Base-by-base conservation (phyloP, 2,329 filamentous ascomycete genomes). In the Ophiobolus disseminans region DNA sequence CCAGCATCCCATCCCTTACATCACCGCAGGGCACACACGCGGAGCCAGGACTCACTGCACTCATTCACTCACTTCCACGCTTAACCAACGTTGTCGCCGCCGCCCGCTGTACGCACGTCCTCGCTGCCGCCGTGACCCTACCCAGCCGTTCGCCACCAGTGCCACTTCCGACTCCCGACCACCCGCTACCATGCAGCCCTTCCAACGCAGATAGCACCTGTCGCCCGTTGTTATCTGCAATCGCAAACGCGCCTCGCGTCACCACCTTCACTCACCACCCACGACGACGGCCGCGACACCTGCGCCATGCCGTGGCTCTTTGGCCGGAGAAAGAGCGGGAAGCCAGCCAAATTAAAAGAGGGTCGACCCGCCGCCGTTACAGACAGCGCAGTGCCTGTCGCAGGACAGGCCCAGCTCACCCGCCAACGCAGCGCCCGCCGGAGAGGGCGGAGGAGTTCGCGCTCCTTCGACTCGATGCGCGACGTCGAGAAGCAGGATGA, bases 291-390 rank as follows among this genome's bases (percentile, higher is more conserved):
- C 47, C 40, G 35, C 32, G 40, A 28, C 45, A 21, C 14, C 31
- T 16, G 31, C 41, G 40, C 41, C 50, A 93, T 93, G 89, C 85
- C 87, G 74, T 95, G 90, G 91, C 89, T 87, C 53, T 96, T 95
- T 75, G 82, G 86, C 74, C 86, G 87, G 67, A 87, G 82, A 76
- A 38, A 45, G 42, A 86, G 83, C 75, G 86, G 85, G 74, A 86
- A 86, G 75, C 84, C 84, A 72, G 82, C 80, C 61, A 81, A 80
- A 63, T 59, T 66, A 58, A 70, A 69, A 68, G 64, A 69, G 49
- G 67, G 60, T 57, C 62, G 55, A 44, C 30, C 64, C 60, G 74
- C 82, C 58, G 75, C 80, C 50, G 81, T 81, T 63, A 73, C 79
- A 65, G 79, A 85, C 69, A 76, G 76, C 58, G 23, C 14, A 56